Base-by-base conservation (phyloP, 345 rosid species). In the Microcos paniculata region DNA sequence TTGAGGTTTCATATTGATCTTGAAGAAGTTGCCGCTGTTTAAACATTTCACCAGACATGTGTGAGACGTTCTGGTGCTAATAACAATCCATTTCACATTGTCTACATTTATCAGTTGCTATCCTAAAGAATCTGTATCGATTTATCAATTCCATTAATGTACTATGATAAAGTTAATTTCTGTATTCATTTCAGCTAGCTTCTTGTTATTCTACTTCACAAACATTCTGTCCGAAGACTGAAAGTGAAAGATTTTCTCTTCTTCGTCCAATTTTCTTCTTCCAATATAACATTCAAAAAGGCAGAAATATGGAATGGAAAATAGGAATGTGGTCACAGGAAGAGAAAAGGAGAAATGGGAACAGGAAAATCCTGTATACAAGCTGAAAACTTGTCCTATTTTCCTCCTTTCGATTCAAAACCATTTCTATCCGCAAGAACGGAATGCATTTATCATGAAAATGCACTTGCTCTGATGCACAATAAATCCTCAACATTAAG, bases 401-500 rank as follows among this genome's bases (percentile, higher is more conserved):
- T 16, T 56, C 5, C 30, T 24, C 7, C 9, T 57, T 26, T 3
- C 2, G 6, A 55, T 9, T 21, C 8, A 5, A 23, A 57, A 30
- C 13, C 19, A 30, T 23, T 42, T 16, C 38, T 35, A 26, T 46
- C 40, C 15, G 16, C 42, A 8, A 48, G 10, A 46, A 46, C 72
- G 8, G 72, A 66, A 43, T 23, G 42, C 70, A 65, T 65, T 65
- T 43, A 65, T 16, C 24, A 16, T 26, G 40, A 15, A 40, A 16
- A 3, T 26, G 56, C 10, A 66, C 70, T 2, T 43, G 26, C 12
- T 53, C 53, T 66, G 53, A 45, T 13, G 13, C n/a, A 68, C 72
- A 46, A 46, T 67, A 67, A 45, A 67, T 46, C 23, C 38, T 16
- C 24, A 26, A 26, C 56, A 67, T 68, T 68, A 48, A 68, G 46